Evolutionary conservation across 345 rosid species (phyloP).

Genomic region (Brassica incana): DNA sequence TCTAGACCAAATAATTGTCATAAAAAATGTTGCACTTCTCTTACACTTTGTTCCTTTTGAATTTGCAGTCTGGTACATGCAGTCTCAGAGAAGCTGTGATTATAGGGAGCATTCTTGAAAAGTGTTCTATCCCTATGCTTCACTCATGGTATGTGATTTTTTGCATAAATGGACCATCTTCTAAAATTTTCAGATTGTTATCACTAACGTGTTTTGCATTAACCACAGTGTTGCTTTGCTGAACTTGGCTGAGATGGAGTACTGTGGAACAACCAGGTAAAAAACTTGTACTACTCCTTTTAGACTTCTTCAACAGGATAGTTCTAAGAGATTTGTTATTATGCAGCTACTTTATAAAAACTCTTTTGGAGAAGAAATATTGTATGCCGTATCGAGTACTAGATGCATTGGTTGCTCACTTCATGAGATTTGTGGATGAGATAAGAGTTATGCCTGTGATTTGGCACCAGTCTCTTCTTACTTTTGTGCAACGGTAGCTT

Average conservation of each 20-base stretch:
- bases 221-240: constrained; percentile 72
- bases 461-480: constrained; percentile 97
- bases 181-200: neutral
- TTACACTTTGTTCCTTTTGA: neutral
- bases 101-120: constrained; percentile 79
- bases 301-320: neutral
- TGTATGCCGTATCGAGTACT: constrained; percentile 82
- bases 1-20: neutral
- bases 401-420: constrained; percentile 80
- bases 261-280: constrained; percentile 97
- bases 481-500: constrained; percentile 82
- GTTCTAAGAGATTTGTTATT: neutral
- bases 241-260: constrained; percentile 89
- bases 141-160: constrained; percentile 77
- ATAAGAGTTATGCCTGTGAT: constrained; percentile 91
- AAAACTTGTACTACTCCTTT: neutral
- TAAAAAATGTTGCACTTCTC: neutral
- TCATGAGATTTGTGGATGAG: constrained; percentile 76
- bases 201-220: constrained; percentile 16
- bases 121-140: constrained; percentile 81
- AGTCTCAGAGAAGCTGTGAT: constrained; percentile 91
- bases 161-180: too few relatives aligned
- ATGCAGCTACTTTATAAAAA: constrained; percentile 87
- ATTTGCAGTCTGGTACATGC: constrained; percentile 89
- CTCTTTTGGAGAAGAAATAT: constrained; percentile 89